Conservation (phyloP, 2,329 filamentous ascomycete species). For the Dothideomycetes sp. region DNA sequence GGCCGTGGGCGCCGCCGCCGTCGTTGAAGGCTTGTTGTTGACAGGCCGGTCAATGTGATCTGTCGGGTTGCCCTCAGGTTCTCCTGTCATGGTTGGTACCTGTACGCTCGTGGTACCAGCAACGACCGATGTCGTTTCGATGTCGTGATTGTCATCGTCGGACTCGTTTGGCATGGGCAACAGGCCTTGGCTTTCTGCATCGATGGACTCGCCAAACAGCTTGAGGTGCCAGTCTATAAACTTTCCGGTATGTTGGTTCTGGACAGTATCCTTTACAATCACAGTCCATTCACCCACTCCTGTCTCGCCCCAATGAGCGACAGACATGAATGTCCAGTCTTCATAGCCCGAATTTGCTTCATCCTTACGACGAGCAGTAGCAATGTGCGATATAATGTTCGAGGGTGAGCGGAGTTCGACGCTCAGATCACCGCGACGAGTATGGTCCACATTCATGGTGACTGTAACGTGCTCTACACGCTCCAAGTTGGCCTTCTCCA, state of each 20-base stretch:
- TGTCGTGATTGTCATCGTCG: constrained; percentile 74
- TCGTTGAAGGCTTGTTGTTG: constrained; percentile 41
- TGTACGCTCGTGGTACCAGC: constrained; percentile 52
- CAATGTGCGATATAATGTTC: constrained; percentile 74
- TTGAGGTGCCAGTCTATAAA: constrained; percentile 91
- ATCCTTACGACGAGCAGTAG: constrained; percentile 64
- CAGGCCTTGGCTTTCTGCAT: constrained; percentile 60
- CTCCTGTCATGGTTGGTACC: constrained; percentile 39
- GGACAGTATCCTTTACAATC: constrained; percentile 71
- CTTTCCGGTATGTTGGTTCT: constrained; percentile 66
- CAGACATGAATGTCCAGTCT: constrained; percentile 99
- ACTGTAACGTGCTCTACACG: constrained; percentile 90
- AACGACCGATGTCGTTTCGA: constrained; percentile 44
- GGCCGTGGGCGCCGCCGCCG: constrained; percentile 16
- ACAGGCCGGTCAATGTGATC: constrained; percentile 46
- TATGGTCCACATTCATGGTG: constrained; percentile 92
- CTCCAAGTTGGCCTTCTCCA: constrained; percentile 73
- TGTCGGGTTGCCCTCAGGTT: constrained; percentile 34
- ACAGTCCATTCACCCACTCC: constrained; percentile 87
- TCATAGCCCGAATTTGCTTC: constrained; percentile 60
- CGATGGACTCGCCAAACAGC: constrained; percentile 83
- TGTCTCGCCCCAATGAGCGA: constrained; percentile 90
- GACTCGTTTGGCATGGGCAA: constrained; percentile 74
- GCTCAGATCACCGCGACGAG: constrained; percentile 78
- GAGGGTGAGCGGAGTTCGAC: constrained; percentile 82